Evolutionary conservation across 345 rosid genomes (phyloP).

Genomic region (Populus simonii): DNA sequence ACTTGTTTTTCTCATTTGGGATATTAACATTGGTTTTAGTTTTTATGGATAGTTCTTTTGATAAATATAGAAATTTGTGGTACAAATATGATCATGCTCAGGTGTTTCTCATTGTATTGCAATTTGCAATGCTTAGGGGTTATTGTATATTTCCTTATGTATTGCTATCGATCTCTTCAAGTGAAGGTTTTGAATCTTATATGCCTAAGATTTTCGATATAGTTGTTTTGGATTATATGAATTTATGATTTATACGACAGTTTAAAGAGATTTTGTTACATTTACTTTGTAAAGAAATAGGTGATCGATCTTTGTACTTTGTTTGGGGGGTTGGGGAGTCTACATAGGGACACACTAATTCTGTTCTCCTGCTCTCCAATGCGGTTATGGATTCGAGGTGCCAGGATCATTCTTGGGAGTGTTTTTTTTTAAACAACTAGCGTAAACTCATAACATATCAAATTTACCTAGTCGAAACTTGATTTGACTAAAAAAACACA

Average conservation of each 20-base stretch:
- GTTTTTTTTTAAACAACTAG: too few relatives aligned
- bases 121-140: neutral
- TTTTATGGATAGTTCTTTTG: neutral
- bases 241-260: neutral
- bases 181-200: neutral
- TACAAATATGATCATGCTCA: neutral
- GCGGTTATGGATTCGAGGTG: too few relatives aligned
- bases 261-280: neutral
- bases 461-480: too few relatives aligned
- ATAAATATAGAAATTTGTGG: neutral
- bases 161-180: neutral
- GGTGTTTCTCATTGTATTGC: neutral
- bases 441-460: too few relatives aligned
- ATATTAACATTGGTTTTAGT: neutral
- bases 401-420: too few relatives aligned
- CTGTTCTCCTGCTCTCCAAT: too few relatives aligned
- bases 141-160: neutral
- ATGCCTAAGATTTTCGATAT: neutral
- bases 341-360: neutral
- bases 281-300: neutral
- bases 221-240: neutral
- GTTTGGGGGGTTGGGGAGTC: neutral
- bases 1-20: neutral
- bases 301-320: neutral
- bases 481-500: neutral